These are phyloP conservation scores for Alternaria incomplexa DNA, from an alignment of 2,329 filamentous ascomycete species.

Conservation along the genomic window DNA sequence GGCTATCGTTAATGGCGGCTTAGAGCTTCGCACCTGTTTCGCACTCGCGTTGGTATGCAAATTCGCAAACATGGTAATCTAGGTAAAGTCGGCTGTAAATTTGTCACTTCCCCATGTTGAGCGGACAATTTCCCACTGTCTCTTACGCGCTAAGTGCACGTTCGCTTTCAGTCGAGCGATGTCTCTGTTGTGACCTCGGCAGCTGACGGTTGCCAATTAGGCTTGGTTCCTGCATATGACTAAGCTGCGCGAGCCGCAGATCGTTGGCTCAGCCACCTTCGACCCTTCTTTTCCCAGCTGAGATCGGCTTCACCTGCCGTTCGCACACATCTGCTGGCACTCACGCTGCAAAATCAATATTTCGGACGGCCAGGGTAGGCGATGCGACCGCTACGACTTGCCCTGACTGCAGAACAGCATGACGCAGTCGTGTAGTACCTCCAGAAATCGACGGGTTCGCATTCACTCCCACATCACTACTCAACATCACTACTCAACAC, in stretches of 20 bases:
- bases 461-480: background rate
- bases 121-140: background rate
- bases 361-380: background rate
- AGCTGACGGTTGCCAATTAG: conserved; percentile 1
- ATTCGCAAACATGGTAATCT: background rate
- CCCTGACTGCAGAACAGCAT: background rate
- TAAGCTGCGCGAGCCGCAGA: conserved; percentile 1
- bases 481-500: background rate
- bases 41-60: background rate
- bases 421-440: background rate
- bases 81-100: background rate
- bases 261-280: conserved; percentile 7
- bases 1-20: background rate
- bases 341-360: background rate
- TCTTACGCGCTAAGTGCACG: background rate
- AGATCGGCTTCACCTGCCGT: conserved; percentile 5
- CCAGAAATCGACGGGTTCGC: background rate
- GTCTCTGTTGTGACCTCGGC: background rate
- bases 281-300: background rate
- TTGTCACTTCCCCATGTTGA: background rate
- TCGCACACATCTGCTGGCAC: background rate
- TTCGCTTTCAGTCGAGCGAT: background rate
- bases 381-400: background rate
- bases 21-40: background rate
- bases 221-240: conserved; percentile 3